phyloP scores from a whole-genome alignment of 495 filamentous ascomycete species.

The Penicillium goetzii region DNA sequence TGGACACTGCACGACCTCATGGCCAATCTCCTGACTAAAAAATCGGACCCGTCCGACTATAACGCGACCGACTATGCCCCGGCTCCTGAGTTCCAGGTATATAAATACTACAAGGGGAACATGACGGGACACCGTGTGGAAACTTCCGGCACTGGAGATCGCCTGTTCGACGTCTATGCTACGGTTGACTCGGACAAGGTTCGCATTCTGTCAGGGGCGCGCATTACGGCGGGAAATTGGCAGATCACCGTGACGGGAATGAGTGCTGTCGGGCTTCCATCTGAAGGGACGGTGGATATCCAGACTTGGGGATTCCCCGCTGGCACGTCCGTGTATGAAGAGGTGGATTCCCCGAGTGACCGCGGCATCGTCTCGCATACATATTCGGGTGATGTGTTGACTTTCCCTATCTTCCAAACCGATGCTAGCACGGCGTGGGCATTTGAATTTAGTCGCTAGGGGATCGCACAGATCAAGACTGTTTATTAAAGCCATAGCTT shows the following conservation, averaged over 20 bases:
- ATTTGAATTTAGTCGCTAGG: conserved; percentile 35
- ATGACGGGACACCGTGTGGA: conserved; percentile 44
- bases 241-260: conserved; percentile 35
- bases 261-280: conserved; percentile 33
- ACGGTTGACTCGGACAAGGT: conserved; percentile 28
- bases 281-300: conserved; percentile 31
- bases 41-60: conserved; percentile 12
- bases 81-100: conserved; percentile 45
- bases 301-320: conserved; percentile 38
- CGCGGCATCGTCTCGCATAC: conserved; percentile 34
- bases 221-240: conserved; percentile 37
- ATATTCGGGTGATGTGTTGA: conserved; percentile 36
- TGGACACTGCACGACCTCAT: conserved; percentile 43
- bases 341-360: conserved; percentile 38
- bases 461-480: neutral
- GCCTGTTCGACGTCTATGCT: conserved; percentile 43
- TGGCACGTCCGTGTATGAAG: conserved; percentile 12
- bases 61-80: conserved; percentile 36
- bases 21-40: conserved; percentile 33
- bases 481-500: neutral
- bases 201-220: conserved; percentile 38
- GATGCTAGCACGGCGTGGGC: conserved; percentile 39
- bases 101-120: conserved; percentile 46
- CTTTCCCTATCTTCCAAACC: conserved; percentile 40
- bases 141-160: conserved; percentile 33